Evolutionary conservation across 2,329 filamentous ascomycete genomes (phyloP), one percentile per base, ranked within the genome.

Genomic region (Monosporascus sp.): DNA sequence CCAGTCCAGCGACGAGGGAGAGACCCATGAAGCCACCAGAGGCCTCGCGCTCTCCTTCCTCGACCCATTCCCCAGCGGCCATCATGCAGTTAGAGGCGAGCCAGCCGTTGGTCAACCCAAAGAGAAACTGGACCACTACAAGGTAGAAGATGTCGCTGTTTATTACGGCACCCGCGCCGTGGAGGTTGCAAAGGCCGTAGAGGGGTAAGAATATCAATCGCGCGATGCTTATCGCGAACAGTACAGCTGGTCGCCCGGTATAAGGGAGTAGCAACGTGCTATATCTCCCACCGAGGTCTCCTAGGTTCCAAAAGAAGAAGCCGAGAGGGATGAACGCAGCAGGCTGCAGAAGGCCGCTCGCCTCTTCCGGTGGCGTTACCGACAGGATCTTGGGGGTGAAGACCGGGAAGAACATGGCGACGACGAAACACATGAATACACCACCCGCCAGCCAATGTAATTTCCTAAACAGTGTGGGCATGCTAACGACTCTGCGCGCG

Each of bases 321-420:
- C 82, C 91, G 0, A 97, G 78, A 0, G 94, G 92, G 54, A 97
- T 92, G 69, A 97, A 99, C 17, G 87, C 85, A 1, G 84, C 78
- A 0, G 89, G 84, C 50, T 84, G 82, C 59, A 95, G 82, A 17
- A 95, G 72, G 17, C 78, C 72, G 14, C 79, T 74, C 14, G 80
- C 77, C 66, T 77, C 53, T 65, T 63, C 62, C 24, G 60, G 58
- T 15, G 59, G 59, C 50, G 60, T 59, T 7, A 80, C 73, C 2
- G 78, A 82, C 22, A 76, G 58, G 50, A 87, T 86, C 70, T 87
- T 84, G 53, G 79, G 74, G 0, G 94, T 97, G 71, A 95, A 95
- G 56, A 97, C 89, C 1, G 94, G 94, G 75, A 92, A 97, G 68
- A 94, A 85, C 93, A 99, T 97, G 49, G 92, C 92, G 51, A 93